These are phyloP conservation scores for Neoboletus magnificus DNA, from an alignment of 768 basidiomycete species.

Conservation along the genomic window DNA sequence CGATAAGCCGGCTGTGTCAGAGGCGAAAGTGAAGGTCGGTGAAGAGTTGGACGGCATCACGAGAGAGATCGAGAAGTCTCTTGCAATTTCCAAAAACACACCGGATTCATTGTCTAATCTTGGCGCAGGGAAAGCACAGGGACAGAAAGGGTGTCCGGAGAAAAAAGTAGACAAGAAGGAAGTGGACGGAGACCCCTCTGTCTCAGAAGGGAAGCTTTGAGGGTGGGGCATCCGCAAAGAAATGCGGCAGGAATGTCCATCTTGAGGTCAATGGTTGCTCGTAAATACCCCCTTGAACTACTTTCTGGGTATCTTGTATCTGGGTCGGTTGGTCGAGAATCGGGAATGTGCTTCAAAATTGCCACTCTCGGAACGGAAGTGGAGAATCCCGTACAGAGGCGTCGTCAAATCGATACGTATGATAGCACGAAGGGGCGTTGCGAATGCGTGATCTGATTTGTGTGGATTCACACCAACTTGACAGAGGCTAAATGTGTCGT, in stretches of 20 bases:
- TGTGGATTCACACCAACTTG: background rate
- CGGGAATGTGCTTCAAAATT: too few relatives aligned
- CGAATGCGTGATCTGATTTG: background rate
- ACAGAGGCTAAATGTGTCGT: background rate
- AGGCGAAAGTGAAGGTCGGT: constrained; percentile 3
- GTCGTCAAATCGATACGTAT: background rate
- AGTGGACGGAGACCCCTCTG: background rate
- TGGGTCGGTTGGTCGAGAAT: too few relatives aligned
- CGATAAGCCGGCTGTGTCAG: constrained; percentile 1
- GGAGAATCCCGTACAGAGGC: background rate
- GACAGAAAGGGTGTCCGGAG: background rate
- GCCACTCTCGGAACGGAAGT: background rate
- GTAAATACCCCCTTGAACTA: background rate
- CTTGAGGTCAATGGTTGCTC: background rate
- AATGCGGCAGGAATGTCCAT: background rate
- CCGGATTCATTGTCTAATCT: background rate
- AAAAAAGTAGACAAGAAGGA: background rate
- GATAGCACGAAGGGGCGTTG: background rate
- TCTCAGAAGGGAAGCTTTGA: constrained; percentile 9
- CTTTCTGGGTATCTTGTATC: background rate
- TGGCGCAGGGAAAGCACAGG: background rate
- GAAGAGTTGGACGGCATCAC: constrained; percentile 29
- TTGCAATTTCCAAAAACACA: constrained; percentile 15
- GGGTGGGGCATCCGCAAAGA: background rate
- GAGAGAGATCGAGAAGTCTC: constrained; percentile 20